Percentiles rank a stretch among this genome's conserved stretches.
These are phyloP conservation scores for Monosporascus sp. DNA, from an alignment of 2,329 filamentous ascomycete genomes.

Conservation along the genomic window DNA sequence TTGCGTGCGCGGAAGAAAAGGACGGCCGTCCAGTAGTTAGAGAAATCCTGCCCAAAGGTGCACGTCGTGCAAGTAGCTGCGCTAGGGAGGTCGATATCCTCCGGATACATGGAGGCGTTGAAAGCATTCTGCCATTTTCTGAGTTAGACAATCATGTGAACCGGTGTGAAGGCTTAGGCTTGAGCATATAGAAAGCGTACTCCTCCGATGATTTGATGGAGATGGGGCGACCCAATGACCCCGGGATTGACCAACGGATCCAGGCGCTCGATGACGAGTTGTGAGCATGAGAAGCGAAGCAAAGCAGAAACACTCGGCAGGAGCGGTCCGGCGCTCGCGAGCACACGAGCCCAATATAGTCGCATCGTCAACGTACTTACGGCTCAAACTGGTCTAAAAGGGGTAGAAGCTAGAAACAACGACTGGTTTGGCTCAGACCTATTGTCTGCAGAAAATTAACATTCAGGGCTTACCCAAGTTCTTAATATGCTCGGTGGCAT, in stretches of 20 bases:
- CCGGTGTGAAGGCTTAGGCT: no score
- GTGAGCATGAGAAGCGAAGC: conserved; percentile 13
- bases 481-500: no score
- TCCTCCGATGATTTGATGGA: conserved; percentile 17
- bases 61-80: conserved; percentile 36
- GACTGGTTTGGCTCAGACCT: no score
- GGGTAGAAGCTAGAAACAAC: no score
- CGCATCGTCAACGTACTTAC: no score
- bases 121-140: conserved; percentile 23
- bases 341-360: no score
- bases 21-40: conserved; percentile 38
- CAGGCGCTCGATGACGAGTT: conserved; percentile 12
- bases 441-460: no score
- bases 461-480: no score
- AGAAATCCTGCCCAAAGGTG: conserved; percentile 36
- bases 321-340: no score
- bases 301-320: background rate
- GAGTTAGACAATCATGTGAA: background rate
- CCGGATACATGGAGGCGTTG: conserved; percentile 23
- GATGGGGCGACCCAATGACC: conserved; percentile 10
- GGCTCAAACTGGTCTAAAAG: no score
- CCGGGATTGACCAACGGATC: conserved; percentile 15
- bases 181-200: conserved; percentile 11
- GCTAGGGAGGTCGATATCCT: conserved; percentile 21
- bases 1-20: conserved; percentile 35